phyloP scores from a whole-genome alignment of 495 filamentous ascomycete species.

The Talaromyces wortmannii region DNA sequence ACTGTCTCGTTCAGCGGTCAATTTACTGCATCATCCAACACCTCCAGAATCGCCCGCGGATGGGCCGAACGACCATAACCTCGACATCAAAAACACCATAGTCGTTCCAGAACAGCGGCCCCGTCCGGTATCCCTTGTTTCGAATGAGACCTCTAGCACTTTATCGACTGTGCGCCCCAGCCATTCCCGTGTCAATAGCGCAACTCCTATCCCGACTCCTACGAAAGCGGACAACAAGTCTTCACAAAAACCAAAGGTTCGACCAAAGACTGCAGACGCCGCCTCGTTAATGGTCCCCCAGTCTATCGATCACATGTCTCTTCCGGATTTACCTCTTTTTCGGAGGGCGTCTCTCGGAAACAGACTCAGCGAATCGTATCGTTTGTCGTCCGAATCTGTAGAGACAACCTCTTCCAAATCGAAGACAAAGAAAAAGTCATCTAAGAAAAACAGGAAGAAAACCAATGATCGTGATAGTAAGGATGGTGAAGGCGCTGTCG shows the following conservation, averaged over 20 bases:
- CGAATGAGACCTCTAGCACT: slow-evolving; percentile 66
- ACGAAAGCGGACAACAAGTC: slow-evolving; percentile 15
- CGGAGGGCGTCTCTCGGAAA: neutral
- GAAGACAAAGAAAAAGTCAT: slow-evolving; percentile 1
- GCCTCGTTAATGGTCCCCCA: slow-evolving; percentile 17
- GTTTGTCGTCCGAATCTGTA: neutral
- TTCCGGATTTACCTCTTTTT: neutral
- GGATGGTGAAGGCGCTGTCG: neutral
- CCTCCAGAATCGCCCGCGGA: slow-evolving; percentile 29
- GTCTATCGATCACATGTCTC: neutral
- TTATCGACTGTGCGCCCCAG: slow-evolving; percentile 44
- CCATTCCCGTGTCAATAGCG: slow-evolving; percentile 17
- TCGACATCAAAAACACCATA: slow-evolving; percentile 51
- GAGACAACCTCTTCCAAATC: slow-evolving; percentile 4
- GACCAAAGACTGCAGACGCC: slow-evolving; percentile 47
- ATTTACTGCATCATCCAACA: slow-evolving; percentile 18
- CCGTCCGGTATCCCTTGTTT: slow-evolving; percentile 65
- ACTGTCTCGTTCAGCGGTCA: slow-evolving; percentile 27
- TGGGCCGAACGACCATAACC: slow-evolving; percentile 21
- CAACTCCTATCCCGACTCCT: slow-evolving; percentile 10
- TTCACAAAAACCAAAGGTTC: neutral
- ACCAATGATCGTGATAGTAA: neutral
- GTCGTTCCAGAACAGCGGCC: slow-evolving; percentile 63
- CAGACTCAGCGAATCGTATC: neutral
- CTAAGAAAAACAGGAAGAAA: slow-evolving; percentile 16